phyloP scores from a whole-genome alignment of 2,329 filamentous ascomycete species.

The Beauveria pseudobassiana region DNA sequence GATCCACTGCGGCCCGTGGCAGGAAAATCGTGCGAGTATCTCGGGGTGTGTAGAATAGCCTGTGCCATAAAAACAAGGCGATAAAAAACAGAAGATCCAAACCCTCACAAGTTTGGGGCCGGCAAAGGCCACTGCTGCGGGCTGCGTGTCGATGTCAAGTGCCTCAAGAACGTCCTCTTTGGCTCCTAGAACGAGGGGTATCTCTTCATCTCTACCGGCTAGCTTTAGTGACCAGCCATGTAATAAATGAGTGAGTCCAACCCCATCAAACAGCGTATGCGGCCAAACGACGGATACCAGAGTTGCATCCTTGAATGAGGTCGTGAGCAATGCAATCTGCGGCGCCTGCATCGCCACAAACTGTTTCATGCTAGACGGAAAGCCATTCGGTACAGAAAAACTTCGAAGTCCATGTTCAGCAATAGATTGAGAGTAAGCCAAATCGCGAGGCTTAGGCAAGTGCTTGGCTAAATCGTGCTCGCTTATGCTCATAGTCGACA shows the following conservation, averaged over 20 bases:
- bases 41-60: background rate
- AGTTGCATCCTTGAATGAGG: constrained; percentile 40
- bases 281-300: constrained; percentile 36
- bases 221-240: constrained; percentile 37
- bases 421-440: background rate
- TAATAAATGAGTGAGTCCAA: constrained; percentile 33
- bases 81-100: background rate
- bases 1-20: background rate
- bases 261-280: constrained; percentile 38
- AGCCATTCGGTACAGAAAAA: background rate
- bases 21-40: background rate
- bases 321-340: constrained; percentile 20
- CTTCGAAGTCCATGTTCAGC: background rate
- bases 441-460: background rate
- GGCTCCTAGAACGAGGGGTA: constrained; percentile 23
- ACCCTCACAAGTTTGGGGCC: constrained; percentile 1
- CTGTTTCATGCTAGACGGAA: background rate
- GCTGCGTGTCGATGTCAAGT: background rate
- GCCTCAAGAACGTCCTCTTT: constrained; percentile 1
- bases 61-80: background rate
- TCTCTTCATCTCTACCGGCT: constrained; percentile 31
- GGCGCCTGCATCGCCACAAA: background rate
- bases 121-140: background rate
- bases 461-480: background rate
- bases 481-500: background rate